These are phyloP conservation scores for Punica granatum DNA, from an alignment of 345 rosid species.

Conservation along the genomic window DNA sequence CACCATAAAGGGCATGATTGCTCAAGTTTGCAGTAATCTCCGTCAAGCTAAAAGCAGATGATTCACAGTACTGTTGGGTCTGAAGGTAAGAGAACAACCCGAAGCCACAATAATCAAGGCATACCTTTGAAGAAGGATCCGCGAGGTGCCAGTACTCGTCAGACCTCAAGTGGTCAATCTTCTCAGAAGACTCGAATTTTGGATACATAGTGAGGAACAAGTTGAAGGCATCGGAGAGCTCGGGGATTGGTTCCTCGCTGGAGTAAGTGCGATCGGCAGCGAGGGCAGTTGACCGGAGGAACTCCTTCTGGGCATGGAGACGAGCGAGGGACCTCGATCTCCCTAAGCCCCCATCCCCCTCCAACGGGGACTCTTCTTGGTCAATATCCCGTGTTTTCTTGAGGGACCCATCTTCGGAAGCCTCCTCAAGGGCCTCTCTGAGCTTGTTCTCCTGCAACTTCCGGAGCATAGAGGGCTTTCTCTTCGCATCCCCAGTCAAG, in stretches of 20 bases:
- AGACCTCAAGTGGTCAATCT: slow-evolving; percentile 55
- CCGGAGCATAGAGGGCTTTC: slow-evolving; percentile 45
- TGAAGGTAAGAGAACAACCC: slow-evolving; percentile 76
- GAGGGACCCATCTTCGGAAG: slow-evolving; percentile 79
- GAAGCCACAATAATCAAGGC: slow-evolving; percentile 91
- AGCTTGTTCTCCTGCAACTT: slow-evolving; percentile 70
- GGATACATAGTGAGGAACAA: slow-evolving; percentile 84
- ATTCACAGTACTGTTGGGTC: slow-evolving; percentile 58
- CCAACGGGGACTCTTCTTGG: slow-evolving; percentile 14
- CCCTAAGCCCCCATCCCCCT: slow-evolving; percentile 38
- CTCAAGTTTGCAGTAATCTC: slow-evolving; percentile 87
- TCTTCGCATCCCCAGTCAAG: slow-evolving; percentile 31
- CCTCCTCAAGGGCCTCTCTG: slow-evolving; percentile 82
- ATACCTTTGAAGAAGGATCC: slow-evolving; percentile 58
- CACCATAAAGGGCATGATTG: slow-evolving; percentile 77
- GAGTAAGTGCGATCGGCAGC: slow-evolving; percentile 50
- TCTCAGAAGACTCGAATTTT: slow-evolving; percentile 57
- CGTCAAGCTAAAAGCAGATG: slow-evolving; percentile 65
- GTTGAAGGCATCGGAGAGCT: slow-evolving; percentile 49
- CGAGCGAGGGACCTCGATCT: slow-evolving; percentile 83
- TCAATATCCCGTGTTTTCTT: slow-evolving; percentile 66
- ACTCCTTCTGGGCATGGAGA: slow-evolving; percentile 73
- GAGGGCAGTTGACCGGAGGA: slow-evolving; percentile 64
- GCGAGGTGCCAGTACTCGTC: slow-evolving; percentile 64
- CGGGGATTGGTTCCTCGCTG: slow-evolving; percentile 49